Percentiles rank a stretch among this genome's conserved stretches.
These are phyloP conservation scores for Petunia secreta DNA, from an alignment of 257 asterid genomes.

Conservation along the genomic window DNA sequence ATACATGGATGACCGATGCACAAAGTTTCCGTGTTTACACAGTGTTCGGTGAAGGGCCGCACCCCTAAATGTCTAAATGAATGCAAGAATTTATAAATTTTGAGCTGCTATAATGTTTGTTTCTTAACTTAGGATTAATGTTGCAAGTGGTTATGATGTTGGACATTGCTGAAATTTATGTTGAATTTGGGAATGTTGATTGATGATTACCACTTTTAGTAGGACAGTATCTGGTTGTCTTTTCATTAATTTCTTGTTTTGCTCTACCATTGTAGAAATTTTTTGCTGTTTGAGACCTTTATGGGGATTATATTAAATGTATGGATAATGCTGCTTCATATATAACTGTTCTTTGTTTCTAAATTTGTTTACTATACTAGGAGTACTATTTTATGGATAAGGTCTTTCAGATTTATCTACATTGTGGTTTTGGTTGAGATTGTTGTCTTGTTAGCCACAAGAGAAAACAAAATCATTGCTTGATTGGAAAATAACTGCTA, in stretches of 20 bases:
- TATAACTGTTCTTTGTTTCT: neutral
- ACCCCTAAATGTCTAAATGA: no score
- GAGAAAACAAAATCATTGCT: neutral
- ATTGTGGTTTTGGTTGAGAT: neutral
- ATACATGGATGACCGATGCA: neutral
- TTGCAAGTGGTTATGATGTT: neutral
- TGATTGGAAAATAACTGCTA: neutral
- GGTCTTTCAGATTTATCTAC: neutral
- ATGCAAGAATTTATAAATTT: no score
- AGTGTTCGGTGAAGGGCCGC: no score
- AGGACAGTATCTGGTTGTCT: neutral
- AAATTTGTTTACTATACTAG: neutral
- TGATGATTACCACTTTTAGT: conserved; percentile 9
- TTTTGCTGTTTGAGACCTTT: neutral
- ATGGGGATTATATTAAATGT: conserved; percentile 6
- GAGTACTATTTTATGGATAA: neutral
- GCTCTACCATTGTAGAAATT: neutral
- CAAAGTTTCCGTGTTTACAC: no score
- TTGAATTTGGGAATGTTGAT: neutral
- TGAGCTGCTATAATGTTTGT: neutral
- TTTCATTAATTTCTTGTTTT: neutral
- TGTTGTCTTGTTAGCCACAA: neutral
- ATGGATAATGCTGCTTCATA: neutral
- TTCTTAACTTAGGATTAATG: neutral
- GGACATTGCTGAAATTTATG: neutral